Evolutionary conservation across 2,329 filamentous ascomycete species (phyloP), one percentile per base, ranked within the genome.

Genomic region (Herpotrichia juniperi): DNA sequence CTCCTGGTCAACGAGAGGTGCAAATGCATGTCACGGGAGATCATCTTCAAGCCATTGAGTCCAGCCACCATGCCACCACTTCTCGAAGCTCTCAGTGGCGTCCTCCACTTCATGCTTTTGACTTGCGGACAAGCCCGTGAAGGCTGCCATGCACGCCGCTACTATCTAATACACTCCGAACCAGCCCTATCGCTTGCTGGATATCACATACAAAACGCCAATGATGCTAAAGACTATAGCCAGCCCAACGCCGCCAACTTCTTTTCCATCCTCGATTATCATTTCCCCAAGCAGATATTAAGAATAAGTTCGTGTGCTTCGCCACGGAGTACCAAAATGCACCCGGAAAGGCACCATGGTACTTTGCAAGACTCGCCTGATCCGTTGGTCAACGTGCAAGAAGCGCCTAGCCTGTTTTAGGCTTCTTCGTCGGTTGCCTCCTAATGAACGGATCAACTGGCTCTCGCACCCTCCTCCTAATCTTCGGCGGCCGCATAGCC

Each of bases 381-480:
- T n/a, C n/a, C n/a, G n/a, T n/a, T n/a, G n/a, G n/a, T 16, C n/a
- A 34, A 11, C 7, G 16, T 34, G 7, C n/a, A 34, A 7, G 7
- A 34, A 34, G n/a, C 16, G n/a, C 31, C 31, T 34, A 34, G 5
- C 5, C 9, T 34, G 9, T 10, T 44, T 53, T 61, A 8, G 67
- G 66, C 47, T 64, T 67, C 56, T 70, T 73, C 4, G 53, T 24
- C 14, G 53, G 57, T 40, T 56, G 63, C 6, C 56, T 57, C 12
- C 61, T 58, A 32, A 73, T 67, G 40, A 73, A 62, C 9, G 66
- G 67, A 53, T 66, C 61, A 7, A 56, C 56, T 17, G 62, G 50
- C 35, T 61, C 52, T 22, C 63, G 63, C n/a, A 66, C 61, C 24
- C 64, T 56, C 47, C 61, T 64, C 48, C 62, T 61, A 37, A 72